Conservation (phyloP, 805 yeast species). For the Isabelozyma pseudorhagii region DNA sequence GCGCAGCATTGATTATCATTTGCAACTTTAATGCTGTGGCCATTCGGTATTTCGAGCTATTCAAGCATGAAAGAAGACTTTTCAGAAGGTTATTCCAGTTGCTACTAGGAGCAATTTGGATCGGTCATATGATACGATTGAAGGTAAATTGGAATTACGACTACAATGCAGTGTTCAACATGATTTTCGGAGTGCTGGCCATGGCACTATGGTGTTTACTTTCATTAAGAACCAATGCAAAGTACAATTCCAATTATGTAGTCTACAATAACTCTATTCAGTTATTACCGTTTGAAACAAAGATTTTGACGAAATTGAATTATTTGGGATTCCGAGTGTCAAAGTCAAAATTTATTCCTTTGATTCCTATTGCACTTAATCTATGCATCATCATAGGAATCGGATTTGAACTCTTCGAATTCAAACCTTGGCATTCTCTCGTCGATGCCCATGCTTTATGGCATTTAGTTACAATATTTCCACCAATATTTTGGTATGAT, state of each 20-base stretch:
- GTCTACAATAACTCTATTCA: slow-evolving; percentile 34
- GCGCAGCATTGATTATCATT: slow-evolving; percentile 37
- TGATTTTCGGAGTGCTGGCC: slow-evolving; percentile 26
- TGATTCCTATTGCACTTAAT: slow-evolving; percentile 33
- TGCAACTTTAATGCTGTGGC: slow-evolving; percentile 33
- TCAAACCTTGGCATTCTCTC: slow-evolving; percentile 25
- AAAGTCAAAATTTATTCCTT: slow-evolving; percentile 26
- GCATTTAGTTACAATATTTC: slow-evolving; percentile 87
- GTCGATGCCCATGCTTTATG: slow-evolving; percentile 89
- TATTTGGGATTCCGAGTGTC: slow-evolving; percentile 18
- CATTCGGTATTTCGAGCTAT: slow-evolving; percentile 29
- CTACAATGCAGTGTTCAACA: slow-evolving; percentile 33
- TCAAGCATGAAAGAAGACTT: slow-evolving; percentile 5
- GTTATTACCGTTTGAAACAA: slow-evolving; percentile 37
- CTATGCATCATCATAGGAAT: slow-evolving; percentile 29
- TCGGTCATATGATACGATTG: slow-evolving; percentile 26
- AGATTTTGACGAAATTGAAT: slow-evolving; percentile 29
- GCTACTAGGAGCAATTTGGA: slow-evolving; percentile 13
- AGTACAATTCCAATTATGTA: slow-evolving; percentile 10
- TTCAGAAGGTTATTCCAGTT: slow-evolving; percentile 15
- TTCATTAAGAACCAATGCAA: slow-evolving; percentile 16
- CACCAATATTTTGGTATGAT: slow-evolving; percentile 71
- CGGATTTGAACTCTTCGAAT: slow-evolving; percentile 33
- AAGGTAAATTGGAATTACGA: slow-evolving; percentile 34
- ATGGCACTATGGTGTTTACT: slow-evolving; percentile 34